Percentiles rank a stretch among this genome's conserved stretches.
These are phyloP conservation scores for Colletotrichum trifolii DNA, from an alignment of 2,329 filamentous ascomycete species.

Conservation along the genomic window DNA sequence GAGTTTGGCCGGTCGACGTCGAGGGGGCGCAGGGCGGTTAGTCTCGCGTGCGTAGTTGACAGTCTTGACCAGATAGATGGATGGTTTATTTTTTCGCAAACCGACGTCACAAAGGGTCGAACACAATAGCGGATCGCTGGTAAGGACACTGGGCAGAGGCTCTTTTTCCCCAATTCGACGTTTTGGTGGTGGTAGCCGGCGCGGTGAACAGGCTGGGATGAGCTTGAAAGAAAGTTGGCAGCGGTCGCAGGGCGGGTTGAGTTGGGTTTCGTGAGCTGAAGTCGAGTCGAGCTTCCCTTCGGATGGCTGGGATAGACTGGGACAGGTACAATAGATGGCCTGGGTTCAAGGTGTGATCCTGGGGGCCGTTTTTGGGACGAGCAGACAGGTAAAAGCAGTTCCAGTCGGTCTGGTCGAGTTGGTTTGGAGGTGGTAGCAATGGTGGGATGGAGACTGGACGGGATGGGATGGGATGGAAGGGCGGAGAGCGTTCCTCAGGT, in stretches of 20 bases:
- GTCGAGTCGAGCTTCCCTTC: slow-evolving; percentile 1
- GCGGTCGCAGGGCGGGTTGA: slow-evolving; percentile 24
- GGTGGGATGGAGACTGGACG: slow-evolving; percentile 2
- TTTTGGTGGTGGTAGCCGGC: slow-evolving; percentile 10
- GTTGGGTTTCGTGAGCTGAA: slow-evolving; percentile 23
- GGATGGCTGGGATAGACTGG: neutral
- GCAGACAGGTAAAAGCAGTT: neutral
- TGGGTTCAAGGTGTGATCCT: neutral
- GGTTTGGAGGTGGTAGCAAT: neutral
- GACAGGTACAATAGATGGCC: neutral
- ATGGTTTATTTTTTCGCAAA: slow-evolving; percentile 13
- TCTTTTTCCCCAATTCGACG: slow-evolving; percentile 8
- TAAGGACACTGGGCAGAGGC: slow-evolving; percentile 15
- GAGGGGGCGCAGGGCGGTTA: neutral
- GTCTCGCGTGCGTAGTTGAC: slow-evolving; percentile 3
- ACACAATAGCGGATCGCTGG: slow-evolving; percentile 7
- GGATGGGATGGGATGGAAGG: neutral
- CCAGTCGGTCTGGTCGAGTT: neutral
- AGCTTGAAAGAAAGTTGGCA: slow-evolving; percentile 34
- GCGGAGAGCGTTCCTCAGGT: slow-evolving; percentile 20
- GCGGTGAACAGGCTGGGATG: slow-evolving; percentile 18
- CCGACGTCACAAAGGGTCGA: slow-evolving; percentile 28
- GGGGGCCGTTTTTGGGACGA: slow-evolving; percentile 14
- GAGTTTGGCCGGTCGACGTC: neutral
- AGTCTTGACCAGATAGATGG: neutral